A percentile compares a stretch with the other conserved stretches of the same genome.
Conservation (phyloP, 2,329 filamentous ascomycete genomes). For the Daldinia eschscholtzii region DNA sequence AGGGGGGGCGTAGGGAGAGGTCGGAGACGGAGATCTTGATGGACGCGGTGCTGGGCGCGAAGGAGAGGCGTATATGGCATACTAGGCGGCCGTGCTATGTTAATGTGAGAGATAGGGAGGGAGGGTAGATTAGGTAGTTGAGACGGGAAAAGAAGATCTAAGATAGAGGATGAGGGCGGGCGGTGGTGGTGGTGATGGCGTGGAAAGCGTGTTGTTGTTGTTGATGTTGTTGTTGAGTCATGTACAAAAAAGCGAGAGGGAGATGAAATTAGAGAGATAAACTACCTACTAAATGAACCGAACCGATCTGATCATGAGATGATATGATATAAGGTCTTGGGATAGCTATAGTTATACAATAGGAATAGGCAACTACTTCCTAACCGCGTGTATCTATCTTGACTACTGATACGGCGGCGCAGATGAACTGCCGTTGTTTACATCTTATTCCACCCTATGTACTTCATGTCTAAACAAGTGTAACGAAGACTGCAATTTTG, state of each 20-base stretch:
- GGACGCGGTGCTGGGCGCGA: constrained; percentile 69
- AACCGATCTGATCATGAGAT: background rate
- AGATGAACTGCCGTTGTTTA: background rate
- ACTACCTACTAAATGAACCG: background rate
- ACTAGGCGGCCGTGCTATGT: constrained; percentile 69
- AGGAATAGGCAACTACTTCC: background rate
- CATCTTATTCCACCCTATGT: background rate
- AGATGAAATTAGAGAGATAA: background rate
- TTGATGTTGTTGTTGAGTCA: background rate
- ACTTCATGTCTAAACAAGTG: background rate
- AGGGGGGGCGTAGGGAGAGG: no score
- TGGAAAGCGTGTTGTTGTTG: background rate
- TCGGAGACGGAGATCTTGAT: constrained; percentile 69
- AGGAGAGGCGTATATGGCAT: constrained; percentile 75
- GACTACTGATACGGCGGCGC: background rate
- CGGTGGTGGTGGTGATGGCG: background rate
- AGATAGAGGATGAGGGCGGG: background rate
- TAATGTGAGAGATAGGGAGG: constrained; percentile 62
- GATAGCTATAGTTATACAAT: background rate
- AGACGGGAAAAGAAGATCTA: no score
- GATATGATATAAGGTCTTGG: background rate
- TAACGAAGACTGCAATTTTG: background rate
- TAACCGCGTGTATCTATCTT: background rate
- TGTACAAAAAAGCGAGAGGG: background rate
- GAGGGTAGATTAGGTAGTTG: background rate